Percentiles rank a stretch among this genome's conserved stretches.
Evolutionary conservation across 305 asterid genomes (phyloP).

Genomic region (Striga hermonthica): DNA sequence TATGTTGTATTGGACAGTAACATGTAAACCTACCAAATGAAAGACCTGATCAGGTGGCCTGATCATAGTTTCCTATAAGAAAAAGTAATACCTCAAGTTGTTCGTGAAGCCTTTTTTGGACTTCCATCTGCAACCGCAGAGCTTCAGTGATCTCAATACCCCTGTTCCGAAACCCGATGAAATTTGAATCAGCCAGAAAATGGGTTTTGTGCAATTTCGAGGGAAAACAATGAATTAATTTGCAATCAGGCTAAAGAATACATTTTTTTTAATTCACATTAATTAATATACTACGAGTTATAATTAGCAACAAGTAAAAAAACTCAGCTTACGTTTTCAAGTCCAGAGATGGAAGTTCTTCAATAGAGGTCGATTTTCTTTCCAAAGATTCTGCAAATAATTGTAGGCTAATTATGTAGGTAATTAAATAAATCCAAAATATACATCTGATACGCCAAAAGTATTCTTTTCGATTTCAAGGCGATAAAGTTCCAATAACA

Average conservation of each 20-base stretch:
- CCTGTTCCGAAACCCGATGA: conserved; percentile 41
- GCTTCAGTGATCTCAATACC: conserved; percentile 88
- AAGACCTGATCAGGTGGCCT: conserved; percentile 2
- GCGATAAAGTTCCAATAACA: conserved; percentile 9
- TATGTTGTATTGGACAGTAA: conserved; percentile 6
- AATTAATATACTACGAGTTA: conserved; percentile 11
- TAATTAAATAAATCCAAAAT: background rate
- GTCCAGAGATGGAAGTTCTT: conserved; percentile 74
- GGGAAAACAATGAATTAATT: background rate
- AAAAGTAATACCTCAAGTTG: conserved; percentile 76
- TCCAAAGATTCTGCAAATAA: conserved; percentile 65
- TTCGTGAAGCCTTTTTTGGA: conserved; percentile 92
- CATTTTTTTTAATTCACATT: background rate
- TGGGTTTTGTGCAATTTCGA: background rate
- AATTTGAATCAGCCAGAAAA: conserved; percentile 25
- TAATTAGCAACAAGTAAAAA: conserved; percentile 10
- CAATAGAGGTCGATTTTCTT: conserved; percentile 52
- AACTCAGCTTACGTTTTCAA: conserved; percentile 68
- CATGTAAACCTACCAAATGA: conserved; percentile 17
- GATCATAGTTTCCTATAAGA: conserved; percentile 18
- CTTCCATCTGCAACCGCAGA: conserved; percentile 87
- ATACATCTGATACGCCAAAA: conserved; percentile 10
- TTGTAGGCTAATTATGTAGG: conserved; percentile 23
- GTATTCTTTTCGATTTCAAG: conserved; percentile 18
- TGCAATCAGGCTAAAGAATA: background rate